phyloP scores from a whole-genome alignment of 352 stramenopile species.

The Phytopythium mirpurense region DNA sequence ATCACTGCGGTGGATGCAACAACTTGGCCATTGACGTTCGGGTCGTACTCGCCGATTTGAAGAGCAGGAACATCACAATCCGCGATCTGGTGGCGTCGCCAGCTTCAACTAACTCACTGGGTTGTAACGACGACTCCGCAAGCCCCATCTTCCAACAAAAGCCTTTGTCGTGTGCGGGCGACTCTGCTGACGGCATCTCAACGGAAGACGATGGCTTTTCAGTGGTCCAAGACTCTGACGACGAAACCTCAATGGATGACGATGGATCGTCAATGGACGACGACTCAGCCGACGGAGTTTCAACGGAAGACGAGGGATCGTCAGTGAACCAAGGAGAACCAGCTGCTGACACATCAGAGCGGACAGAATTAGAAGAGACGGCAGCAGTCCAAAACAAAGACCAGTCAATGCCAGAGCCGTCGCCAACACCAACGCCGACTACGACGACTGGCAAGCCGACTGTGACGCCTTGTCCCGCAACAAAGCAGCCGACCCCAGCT shows the following conservation, averaged over 20 bases:
- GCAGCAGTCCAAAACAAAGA: too few relatives aligned
- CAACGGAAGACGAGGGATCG: too few relatives aligned
- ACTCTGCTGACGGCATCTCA: neutral
- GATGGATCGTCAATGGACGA: too few relatives aligned
- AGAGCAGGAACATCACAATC: slow-evolving; percentile 26
- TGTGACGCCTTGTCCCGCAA: neutral
- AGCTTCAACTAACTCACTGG: neutral
- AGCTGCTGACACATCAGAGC: neutral
- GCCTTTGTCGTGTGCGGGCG: neutral
- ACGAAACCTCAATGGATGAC: neutral
- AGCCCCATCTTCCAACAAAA: neutral
- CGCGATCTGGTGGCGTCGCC: slow-evolving; percentile 19
- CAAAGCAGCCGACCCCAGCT: neutral
- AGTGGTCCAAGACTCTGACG: too few relatives aligned
- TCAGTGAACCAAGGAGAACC: too few relatives aligned
- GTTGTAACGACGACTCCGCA: neutral
- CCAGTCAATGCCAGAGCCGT: too few relatives aligned
- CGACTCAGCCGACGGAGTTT: too few relatives aligned
- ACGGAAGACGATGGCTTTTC: slow-evolving; percentile 4
- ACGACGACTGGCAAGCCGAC: neutral
- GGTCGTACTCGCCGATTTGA: slow-evolving; percentile 32
- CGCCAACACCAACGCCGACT: neutral
- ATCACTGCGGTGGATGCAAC: slow-evolving; percentile 48
- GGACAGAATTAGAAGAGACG: too few relatives aligned
- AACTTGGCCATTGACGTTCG: slow-evolving; percentile 40